Conservation (phyloP, 768 basidiomycete species). For the Mrakia frigida region DNA sequence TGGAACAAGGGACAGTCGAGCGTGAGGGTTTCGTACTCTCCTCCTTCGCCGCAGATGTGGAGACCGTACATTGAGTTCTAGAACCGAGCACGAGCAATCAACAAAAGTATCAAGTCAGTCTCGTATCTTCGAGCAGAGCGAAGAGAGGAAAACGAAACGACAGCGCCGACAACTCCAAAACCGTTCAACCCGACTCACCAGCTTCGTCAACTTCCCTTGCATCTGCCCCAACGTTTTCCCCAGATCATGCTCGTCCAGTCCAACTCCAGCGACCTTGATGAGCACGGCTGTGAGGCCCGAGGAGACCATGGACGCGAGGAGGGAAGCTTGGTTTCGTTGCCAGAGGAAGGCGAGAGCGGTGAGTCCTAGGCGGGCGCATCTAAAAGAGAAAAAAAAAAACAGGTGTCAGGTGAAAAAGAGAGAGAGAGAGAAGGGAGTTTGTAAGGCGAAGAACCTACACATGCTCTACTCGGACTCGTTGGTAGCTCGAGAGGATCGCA, state of each 20-base stretch:
- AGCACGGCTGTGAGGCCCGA: slow-evolving; percentile 73
- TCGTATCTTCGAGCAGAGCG: not conserved
- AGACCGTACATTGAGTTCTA: slow-evolving; percentile 78
- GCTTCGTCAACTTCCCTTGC: slow-evolving; percentile 62
- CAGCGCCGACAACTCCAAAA: too few relatives aligned
- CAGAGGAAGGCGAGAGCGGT: slow-evolving; percentile 84
- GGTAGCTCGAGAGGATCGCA: slow-evolving; percentile 95
- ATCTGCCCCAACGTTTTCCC: slow-evolving; percentile 69
- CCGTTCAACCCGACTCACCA: slow-evolving; percentile 60
- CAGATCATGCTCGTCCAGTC: slow-evolving; percentile 69
- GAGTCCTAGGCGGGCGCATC: slow-evolving; percentile 72
- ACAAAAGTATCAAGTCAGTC: not conserved
- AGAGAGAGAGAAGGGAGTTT: not conserved
- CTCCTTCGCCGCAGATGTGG: slow-evolving; percentile 95
- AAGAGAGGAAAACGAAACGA: not conserved
- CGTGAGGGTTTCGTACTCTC: slow-evolving; percentile 94
- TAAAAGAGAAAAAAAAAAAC: slow-evolving; percentile 40
- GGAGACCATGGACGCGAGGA: slow-evolving; percentile 79
- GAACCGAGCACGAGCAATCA: not conserved
- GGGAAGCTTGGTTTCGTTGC: slow-evolving; percentile 82
- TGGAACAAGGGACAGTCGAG: slow-evolving; percentile 86
- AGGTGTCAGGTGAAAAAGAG: not conserved
- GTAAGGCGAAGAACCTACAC: slow-evolving; percentile 69
- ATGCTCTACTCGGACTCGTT: slow-evolving; percentile 93
- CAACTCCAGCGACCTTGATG: slow-evolving; percentile 95